Percentiles rank a stretch among this genome's conserved stretches.
Evolutionary conservation across 495 filamentous ascomycete genomes (phyloP).

Genomic region (Apodospora peruviana): DNA sequence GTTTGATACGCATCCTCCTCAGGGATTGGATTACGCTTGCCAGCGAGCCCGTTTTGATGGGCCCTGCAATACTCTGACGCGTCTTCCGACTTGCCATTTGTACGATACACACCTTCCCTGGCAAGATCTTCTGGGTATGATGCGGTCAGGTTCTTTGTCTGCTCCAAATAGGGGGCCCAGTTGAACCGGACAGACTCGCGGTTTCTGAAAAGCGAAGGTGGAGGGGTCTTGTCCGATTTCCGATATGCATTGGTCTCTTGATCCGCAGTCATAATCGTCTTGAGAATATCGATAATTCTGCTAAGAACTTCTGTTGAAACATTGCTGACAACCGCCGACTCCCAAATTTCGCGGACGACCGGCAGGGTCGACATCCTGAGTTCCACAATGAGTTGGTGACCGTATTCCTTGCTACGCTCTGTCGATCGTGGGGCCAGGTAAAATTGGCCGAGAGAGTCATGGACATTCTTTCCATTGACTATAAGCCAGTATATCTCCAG

Average conservation of each 20-base stretch:
- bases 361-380: slow-evolving; percentile 79
- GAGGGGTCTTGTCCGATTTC: slow-evolving; percentile 30
- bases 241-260: slow-evolving; percentile 62
- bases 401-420: slow-evolving; percentile 56
- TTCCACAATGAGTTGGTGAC: slow-evolving; percentile 80
- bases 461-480: slow-evolving; percentile 68
- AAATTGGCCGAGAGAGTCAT: slow-evolving; percentile 63
- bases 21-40: slow-evolving; percentile 57
- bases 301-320: slow-evolving; percentile 69
- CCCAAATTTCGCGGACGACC: slow-evolving; percentile 73
- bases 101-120: slow-evolving; percentile 77
- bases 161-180: slow-evolving; percentile 36
- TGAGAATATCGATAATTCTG: slow-evolving; percentile 76
- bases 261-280: slow-evolving; percentile 70
- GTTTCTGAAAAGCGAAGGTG: slow-evolving; percentile 20
- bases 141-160: slow-evolving; percentile 35
- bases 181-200: slow-evolving; percentile 18
- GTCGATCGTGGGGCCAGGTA: slow-evolving; percentile 51
- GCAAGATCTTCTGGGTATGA: slow-evolving; percentile 53
- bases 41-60: slow-evolving; percentile 35
- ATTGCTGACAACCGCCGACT: slow-evolving; percentile 72
- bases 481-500: slow-evolving; percentile 74
- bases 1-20: slow-evolving; percentile 44
- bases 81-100: slow-evolving; percentile 55
- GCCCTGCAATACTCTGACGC: slow-evolving; percentile 72